Conservation (phyloP, 2,329 filamentous ascomycete genomes). For the Ophiostoma australiae region DNA sequence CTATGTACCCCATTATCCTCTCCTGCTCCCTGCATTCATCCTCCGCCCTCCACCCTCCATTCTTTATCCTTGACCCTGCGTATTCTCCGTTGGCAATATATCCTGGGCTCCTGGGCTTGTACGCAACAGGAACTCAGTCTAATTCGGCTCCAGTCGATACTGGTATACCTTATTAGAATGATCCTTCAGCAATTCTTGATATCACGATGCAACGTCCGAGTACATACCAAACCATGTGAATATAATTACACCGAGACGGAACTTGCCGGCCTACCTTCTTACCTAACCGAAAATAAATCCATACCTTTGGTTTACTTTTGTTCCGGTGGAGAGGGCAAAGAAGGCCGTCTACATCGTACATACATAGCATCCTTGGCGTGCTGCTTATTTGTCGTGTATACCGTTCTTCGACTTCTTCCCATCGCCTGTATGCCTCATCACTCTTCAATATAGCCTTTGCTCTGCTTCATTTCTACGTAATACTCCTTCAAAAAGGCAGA, state of each 20-base stretch:
- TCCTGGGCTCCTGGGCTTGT: background rate
- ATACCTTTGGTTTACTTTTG: background rate
- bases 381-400: background rate
- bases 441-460: no score
- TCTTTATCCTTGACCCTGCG: no score
- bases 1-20: background rate
- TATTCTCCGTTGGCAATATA: background rate
- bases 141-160: background rate
- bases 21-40: background rate
- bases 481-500: no score
- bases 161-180: background rate
- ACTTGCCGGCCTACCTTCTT: background rate
- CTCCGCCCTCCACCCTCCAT: no score
- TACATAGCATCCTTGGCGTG: no score
- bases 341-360: background rate
- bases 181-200: background rate
- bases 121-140: background rate
- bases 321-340: background rate
- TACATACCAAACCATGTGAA: background rate
- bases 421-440: no score
- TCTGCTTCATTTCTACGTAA: no score
- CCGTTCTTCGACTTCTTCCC: no score
- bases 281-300: background rate
- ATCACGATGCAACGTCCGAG: background rate
- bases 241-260: background rate